Evolutionary conservation across 2,329 filamentous ascomycete genomes (phyloP).

Genomic region (Diaporthe helianthi): DNA sequence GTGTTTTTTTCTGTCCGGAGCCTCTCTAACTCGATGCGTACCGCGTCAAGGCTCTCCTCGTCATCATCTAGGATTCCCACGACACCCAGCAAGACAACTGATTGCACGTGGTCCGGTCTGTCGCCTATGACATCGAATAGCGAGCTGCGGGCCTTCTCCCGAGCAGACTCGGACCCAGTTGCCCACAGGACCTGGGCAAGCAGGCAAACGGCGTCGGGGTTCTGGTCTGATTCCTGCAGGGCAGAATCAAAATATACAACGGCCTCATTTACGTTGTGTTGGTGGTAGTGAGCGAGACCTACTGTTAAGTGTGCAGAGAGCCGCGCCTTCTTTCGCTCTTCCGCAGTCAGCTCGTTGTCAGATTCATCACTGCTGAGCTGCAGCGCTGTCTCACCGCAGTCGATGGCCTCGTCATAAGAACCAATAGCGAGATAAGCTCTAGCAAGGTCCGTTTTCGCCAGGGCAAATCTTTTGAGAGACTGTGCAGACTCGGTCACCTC

Average conservation of each 20-base stretch:
- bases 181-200: slow-evolving; percentile 94
- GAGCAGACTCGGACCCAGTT: slow-evolving; percentile 76
- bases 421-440: slow-evolving; percentile 78
- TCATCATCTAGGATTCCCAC: slow-evolving; percentile 85
- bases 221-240: slow-evolving; percentile 75
- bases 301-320: slow-evolving; percentile 87
- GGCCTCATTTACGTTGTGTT: slow-evolving; percentile 69
- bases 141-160: slow-evolving; percentile 77
- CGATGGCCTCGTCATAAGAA: slow-evolving; percentile 72
- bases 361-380: slow-evolving; percentile 78
- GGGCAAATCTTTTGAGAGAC: slow-evolving; percentile 77
- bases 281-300: slow-evolving; percentile 82
- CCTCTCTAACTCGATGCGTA: slow-evolving; percentile 76
- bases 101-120: slow-evolving; percentile 77
- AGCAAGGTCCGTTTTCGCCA: slow-evolving; percentile 86
- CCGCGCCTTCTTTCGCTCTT: slow-evolving; percentile 72
- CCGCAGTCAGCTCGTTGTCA: slow-evolving; percentile 68
- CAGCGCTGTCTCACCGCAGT: slow-evolving; percentile 82
- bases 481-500: slow-evolving; percentile 80
- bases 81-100: slow-evolving; percentile 81
- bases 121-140: slow-evolving; percentile 82
- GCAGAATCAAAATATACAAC: slow-evolving; percentile 82
- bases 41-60: slow-evolving; percentile 78
- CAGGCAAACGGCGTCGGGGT: slow-evolving; percentile 85
- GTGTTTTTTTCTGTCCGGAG: slow-evolving; percentile 74